phyloP scores from a whole-genome alignment of 2,329 filamentous ascomycete species.

The Epichloe uncinata region DNA sequence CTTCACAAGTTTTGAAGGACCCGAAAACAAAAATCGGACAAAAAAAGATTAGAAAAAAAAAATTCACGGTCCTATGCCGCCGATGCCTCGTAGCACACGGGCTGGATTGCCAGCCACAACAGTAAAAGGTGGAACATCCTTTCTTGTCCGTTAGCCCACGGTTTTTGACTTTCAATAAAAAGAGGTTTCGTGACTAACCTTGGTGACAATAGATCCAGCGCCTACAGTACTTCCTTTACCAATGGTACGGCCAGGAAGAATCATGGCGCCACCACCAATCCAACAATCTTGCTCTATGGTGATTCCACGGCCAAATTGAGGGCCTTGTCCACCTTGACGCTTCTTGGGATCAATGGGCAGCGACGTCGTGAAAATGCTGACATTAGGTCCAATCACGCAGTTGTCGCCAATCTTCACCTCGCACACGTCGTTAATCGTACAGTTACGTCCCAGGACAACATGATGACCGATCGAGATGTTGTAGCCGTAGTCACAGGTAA shows the following conservation, averaged over 20 bases:
- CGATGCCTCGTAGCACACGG: slow-evolving; percentile 34
- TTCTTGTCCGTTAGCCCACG: neutral
- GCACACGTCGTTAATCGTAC: slow-evolving; percentile 76
- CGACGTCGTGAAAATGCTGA: slow-evolving; percentile 70
- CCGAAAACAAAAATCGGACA: too few species aligned
- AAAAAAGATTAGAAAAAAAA: too few species aligned
- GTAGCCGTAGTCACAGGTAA: slow-evolving; percentile 90
- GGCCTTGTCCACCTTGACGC: slow-evolving; percentile 60
- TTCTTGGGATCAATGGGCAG: slow-evolving; percentile 59
- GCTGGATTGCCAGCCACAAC: slow-evolving; percentile 60
- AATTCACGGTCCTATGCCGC: slow-evolving; percentile 20
- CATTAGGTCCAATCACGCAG: slow-evolving; percentile 67
- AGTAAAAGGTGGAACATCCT: slow-evolving; percentile 55
- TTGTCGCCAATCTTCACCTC: slow-evolving; percentile 70
- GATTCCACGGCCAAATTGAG: slow-evolving; percentile 57
- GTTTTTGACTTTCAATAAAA: too few species aligned
- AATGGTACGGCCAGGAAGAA: slow-evolving; percentile 69
- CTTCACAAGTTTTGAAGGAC: neutral
- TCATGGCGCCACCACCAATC: slow-evolving; percentile 63
- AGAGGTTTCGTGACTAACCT: slow-evolving; percentile 29
- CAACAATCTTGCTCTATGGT: slow-evolving; percentile 76
- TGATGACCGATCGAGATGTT: slow-evolving; percentile 82
- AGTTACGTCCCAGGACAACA: slow-evolving; percentile 71
- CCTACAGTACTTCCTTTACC: slow-evolving; percentile 69
- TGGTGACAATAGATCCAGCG: slow-evolving; percentile 75